phyloP scores from a whole-genome alignment of 768 basidiomycete species.

The Mycena galericulata region DNA sequence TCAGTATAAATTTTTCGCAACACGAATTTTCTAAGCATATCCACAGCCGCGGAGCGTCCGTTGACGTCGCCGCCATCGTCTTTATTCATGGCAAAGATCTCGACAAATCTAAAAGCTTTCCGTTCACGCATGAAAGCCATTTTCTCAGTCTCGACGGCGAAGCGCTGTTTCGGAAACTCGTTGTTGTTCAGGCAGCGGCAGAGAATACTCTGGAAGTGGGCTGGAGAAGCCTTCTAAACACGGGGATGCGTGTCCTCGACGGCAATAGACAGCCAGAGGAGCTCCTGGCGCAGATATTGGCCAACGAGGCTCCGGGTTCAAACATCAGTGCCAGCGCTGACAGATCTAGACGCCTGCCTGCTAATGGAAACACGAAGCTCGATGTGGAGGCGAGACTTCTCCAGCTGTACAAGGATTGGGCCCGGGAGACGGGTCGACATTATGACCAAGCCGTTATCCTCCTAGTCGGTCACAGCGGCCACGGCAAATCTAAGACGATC shows the following conservation, averaged over 20 bases:
- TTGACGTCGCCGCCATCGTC: neutral
- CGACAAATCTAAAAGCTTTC: neutral
- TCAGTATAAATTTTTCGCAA: neutral
- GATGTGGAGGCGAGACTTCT: constrained; percentile 4
- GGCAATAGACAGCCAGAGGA: neutral
- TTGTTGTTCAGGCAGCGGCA: neutral
- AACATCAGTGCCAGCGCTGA: neutral
- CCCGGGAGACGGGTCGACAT: constrained; percentile 6
- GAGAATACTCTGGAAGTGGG: neutral
- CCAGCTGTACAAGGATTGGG: constrained; percentile 11
- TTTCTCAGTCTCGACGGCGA: neutral
- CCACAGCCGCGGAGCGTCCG: neutral
- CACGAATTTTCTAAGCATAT: neutral
- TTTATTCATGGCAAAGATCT: neutral
- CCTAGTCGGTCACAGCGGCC: constrained; percentile 12
- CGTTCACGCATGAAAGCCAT: neutral
- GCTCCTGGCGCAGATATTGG: neutral
- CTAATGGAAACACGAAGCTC: neutral
- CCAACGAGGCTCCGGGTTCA: neutral
- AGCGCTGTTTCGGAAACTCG: constrained; percentile 2
- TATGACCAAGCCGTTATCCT: neutral
- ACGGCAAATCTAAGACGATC: constrained; percentile 25
- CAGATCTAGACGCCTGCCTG: neutral
- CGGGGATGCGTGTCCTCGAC: neutral
- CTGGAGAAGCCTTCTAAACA: neutral